A percentile compares a stretch with the other conserved stretches of the same genome.
Evolutionary conservation across 2,329 filamentous ascomycete genomes (phyloP).

Genomic region (Cephalotrichum gorgonifer): DNA sequence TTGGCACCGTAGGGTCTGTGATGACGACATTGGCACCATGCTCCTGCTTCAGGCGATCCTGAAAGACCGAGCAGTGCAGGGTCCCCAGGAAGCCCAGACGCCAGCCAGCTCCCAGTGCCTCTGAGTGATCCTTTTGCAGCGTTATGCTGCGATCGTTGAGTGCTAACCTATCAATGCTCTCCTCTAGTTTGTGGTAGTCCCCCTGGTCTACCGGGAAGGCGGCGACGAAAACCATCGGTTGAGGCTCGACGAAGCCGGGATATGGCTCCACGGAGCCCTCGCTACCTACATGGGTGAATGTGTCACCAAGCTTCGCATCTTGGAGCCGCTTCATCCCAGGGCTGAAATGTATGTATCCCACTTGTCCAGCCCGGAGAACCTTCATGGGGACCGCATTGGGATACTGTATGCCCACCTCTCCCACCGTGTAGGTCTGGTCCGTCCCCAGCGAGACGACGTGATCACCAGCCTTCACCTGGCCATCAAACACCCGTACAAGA

Average conservation of each 20-base stretch:
- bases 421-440: constrained; percentile 79
- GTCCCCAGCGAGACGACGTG: constrained; percentile 83
- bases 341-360: constrained; percentile 95
- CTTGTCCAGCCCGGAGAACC: constrained; percentile 77
- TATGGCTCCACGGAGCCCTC: constrained; percentile 70
- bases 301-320: constrained; percentile 93
- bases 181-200: constrained; percentile 77
- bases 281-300: constrained; percentile 72
- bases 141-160: constrained; percentile 94
- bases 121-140: constrained; percentile 85
- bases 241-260: constrained; percentile 91
- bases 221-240: constrained; percentile 97
- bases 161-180: constrained; percentile 87
- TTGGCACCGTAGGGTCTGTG: constrained; percentile 89
- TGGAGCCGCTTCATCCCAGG: constrained; percentile 96
- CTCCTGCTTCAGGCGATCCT: constrained; percentile 88
- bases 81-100: constrained; percentile 92
- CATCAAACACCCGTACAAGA: constrained; percentile 85
- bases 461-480: constrained; percentile 71
- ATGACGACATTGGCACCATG: constrained; percentile 94
- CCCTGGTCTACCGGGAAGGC: constrained; percentile 89
- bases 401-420: constrained; percentile 95
- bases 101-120: constrained; percentile 90
- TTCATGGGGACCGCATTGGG: constrained; percentile 76
- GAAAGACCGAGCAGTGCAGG: constrained; percentile 96